A percentile compares a stretch with the other conserved stretches of the same genome.
Evolutionary conservation across 164 flowering plant species (phyloP).

Genomic region (Aristolochia fimbriata): DNA sequence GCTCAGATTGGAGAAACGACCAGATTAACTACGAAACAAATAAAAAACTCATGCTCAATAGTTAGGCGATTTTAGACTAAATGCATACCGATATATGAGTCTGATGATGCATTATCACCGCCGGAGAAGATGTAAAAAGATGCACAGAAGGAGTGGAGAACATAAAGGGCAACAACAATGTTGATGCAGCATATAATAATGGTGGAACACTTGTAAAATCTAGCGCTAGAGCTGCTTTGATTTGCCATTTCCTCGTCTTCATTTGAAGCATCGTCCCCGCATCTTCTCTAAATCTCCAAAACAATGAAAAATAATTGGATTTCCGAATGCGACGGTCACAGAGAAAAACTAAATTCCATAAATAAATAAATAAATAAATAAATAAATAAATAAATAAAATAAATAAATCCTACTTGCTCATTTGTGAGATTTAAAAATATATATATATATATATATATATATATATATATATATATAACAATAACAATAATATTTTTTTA

Average conservation of each 20-base stretch:
- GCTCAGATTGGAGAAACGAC: background rate
- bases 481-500: too few relatives aligned
- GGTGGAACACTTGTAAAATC: constrained; percentile 67
- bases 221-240: constrained; percentile 14
- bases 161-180: constrained; percentile 69
- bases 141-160: constrained; percentile 58
- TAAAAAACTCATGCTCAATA: background rate
- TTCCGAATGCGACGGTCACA: too few relatives aligned
- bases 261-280: background rate
- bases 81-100: background rate
- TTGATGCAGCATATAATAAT: constrained; percentile 64
- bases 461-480: too few relatives aligned
- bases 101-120: constrained; percentile 9
- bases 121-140: constrained; percentile 48
- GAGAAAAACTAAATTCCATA: too few relatives aligned
- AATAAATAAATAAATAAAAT: too few relatives aligned
- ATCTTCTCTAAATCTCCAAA: too few relatives aligned
- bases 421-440: too few relatives aligned
- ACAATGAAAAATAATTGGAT: too few relatives aligned
- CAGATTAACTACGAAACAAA: background rate
- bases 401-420: too few relatives aligned
- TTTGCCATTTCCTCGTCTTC: constrained; percentile 4
- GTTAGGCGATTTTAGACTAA: background rate
- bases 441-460: too few relatives aligned
- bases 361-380: too few relatives aligned